Conservation (phyloP, 805 yeast species). For the Debaryomyces tyrocola region DNA sequence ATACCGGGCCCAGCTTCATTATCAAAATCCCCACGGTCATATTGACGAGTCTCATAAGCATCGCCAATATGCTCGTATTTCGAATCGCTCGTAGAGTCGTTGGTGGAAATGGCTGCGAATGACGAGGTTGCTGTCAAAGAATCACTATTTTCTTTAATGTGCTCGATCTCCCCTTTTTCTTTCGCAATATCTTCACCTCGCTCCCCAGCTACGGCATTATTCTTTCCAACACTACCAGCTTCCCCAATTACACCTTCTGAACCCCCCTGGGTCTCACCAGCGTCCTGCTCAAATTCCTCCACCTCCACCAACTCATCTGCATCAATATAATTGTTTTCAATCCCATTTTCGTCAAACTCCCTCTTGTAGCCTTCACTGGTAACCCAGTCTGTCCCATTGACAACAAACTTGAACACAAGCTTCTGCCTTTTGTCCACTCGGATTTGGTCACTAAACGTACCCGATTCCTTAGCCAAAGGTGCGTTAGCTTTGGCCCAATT, state of each 20-base stretch:
- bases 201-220: background rate
- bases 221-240: conserved; percentile 2
- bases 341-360: conserved; percentile 34
- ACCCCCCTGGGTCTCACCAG: background rate
- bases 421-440: conserved; percentile 20
- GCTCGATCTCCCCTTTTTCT: background rate
- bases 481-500: conserved; percentile 31
- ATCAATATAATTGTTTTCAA: conserved; percentile 32
- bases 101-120: conserved; percentile 38
- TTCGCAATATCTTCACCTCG: background rate
- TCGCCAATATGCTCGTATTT: conserved; percentile 5
- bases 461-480: conserved; percentile 15
- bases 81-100: conserved; percentile 18
- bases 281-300: conserved; percentile 20
- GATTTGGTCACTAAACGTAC: conserved; percentile 20
- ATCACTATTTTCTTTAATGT: conserved; percentile 16
- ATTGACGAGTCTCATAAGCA: conserved; percentile 1
- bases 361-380: conserved; percentile 20
- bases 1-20: conserved; percentile 2
- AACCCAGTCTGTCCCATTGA: conserved; percentile 34
- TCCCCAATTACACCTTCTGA: conserved; percentile 1
- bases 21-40: conserved; percentile 6
- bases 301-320: conserved; percentile 23
- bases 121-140: conserved; percentile 33
- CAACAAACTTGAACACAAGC: conserved; percentile 38